Conservation (phyloP, 495 filamentous ascomycete species). For the Neurospora sp. region DNA sequence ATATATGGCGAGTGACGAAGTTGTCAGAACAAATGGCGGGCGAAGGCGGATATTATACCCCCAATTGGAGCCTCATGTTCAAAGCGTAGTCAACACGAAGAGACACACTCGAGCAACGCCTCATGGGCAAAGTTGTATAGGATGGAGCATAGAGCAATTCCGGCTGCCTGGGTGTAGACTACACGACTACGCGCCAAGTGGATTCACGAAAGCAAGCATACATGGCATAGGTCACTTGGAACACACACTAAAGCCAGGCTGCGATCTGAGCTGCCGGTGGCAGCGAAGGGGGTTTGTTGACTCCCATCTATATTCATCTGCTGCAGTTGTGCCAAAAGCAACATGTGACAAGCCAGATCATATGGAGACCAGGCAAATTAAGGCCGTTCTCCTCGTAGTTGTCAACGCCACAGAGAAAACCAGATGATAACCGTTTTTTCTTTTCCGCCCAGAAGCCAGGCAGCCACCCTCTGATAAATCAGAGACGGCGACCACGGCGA, state of each 20-base stretch:
- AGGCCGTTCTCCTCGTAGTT: constrained; percentile 61
- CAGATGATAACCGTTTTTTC: constrained; percentile 29
- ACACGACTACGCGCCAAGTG: neutral
- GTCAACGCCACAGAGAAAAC: constrained; percentile 47
- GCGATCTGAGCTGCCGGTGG: neutral
- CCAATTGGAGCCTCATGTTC: neutral
- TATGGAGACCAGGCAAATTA: constrained; percentile 54
- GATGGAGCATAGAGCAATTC: neutral
- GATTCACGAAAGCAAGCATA: neutral
- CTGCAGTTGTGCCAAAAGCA: constrained; percentile 43
- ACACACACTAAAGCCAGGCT: neutral
- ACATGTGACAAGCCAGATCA: constrained; percentile 42
- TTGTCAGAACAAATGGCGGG: neutral
- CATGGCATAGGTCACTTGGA: neutral
- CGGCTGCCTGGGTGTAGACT: neutral
- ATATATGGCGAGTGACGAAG: neutral
- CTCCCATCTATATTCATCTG: constrained; percentile 27
- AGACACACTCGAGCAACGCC: neutral
- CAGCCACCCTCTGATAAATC: constrained; percentile 30
- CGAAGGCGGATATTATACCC: neutral
- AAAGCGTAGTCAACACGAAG: neutral
- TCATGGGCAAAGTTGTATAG: neutral
- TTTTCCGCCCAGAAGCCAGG: constrained; percentile 23
- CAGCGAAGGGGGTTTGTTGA: constrained; percentile 9
- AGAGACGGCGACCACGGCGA: constrained; percentile 99